Evolutionary conservation across 2,329 filamentous ascomycete genomes (phyloP).

Genomic region (Fusarium setosum): DNA sequence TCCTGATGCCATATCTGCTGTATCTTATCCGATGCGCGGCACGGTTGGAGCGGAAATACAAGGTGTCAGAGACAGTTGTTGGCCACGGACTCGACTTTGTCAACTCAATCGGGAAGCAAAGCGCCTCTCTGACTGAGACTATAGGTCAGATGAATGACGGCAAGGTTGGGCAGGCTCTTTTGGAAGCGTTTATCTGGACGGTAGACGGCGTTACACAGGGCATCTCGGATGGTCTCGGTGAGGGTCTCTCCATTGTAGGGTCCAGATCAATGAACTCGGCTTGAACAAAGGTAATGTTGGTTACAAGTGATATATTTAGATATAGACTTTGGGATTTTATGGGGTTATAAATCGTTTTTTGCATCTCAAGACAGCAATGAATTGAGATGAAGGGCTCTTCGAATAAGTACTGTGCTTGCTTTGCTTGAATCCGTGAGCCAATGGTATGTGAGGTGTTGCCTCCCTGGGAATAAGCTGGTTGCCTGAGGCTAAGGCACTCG

Average conservation of each 20-base stretch:
- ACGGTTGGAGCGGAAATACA: slow-evolving; percentile 74
- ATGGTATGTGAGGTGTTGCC: neutral
- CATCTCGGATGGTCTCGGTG: slow-evolving; percentile 71
- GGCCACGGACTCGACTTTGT: slow-evolving; percentile 70
- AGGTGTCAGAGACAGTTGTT: slow-evolving; percentile 79
- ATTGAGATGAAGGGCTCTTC: too few species aligned
- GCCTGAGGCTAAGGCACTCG: too few species aligned
- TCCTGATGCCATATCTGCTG: slow-evolving; percentile 71
- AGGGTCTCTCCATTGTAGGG: slow-evolving; percentile 45
- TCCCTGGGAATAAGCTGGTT: too few species aligned
- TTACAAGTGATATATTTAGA: neutral
- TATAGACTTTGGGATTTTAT: slow-evolving; percentile 7
- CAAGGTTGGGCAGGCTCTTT: slow-evolving; percentile 68
- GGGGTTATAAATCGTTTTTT: neutral
- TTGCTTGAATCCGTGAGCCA: neutral
- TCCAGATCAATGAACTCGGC: slow-evolving; percentile 13
- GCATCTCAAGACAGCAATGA: neutral
- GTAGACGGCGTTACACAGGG: slow-evolving; percentile 73
- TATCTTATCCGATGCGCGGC: slow-evolving; percentile 65
- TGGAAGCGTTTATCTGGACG: slow-evolving; percentile 69
- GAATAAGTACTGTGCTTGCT: too few species aligned
- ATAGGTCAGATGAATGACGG: slow-evolving; percentile 73
- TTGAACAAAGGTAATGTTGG: neutral
- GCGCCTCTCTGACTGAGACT: slow-evolving; percentile 66
- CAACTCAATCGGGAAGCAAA: slow-evolving; percentile 64